phyloP scores from a whole-genome alignment of 2,329 filamentous ascomycete genomes.

The Scytalidium lignicola region DNA sequence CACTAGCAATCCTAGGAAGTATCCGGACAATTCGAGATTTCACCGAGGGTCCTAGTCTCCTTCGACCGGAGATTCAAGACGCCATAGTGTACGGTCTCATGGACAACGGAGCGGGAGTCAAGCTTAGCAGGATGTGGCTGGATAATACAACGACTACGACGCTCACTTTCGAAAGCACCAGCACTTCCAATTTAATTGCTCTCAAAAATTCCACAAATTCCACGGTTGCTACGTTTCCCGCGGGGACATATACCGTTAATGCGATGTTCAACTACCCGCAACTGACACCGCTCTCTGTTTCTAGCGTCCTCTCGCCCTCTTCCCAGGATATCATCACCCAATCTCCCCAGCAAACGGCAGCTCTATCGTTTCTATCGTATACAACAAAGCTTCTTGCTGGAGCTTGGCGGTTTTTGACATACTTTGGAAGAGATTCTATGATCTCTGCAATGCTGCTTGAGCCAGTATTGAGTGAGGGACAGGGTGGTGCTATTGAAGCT shows the following conservation, averaged over 20 bases:
- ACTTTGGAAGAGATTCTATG: constrained; percentile 62
- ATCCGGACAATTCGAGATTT: constrained; percentile 59
- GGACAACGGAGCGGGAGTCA: constrained; percentile 36
- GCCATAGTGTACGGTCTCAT: constrained; percentile 38
- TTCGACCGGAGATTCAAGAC: constrained; percentile 49
- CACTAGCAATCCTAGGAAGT: constrained; percentile 54
- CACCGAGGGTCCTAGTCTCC: constrained; percentile 49
- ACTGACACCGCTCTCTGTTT: constrained; percentile 45
- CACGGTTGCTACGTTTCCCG: constrained; percentile 35
- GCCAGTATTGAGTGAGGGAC: constrained; percentile 50
- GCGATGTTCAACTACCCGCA: constrained; percentile 60
- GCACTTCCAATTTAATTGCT: constrained; percentile 26
- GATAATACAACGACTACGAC: constrained; percentile 55
- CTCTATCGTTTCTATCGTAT: constrained; percentile 60
- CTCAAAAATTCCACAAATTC: constrained; percentile 33
- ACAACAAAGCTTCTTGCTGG: constrained; percentile 57
- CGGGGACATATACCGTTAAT: constrained; percentile 52
- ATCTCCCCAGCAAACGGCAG: constrained; percentile 41
- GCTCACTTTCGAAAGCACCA: constrained; percentile 40
- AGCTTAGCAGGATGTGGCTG: constrained; percentile 52
- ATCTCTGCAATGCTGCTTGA: constrained; percentile 54
- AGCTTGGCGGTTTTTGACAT: constrained; percentile 62
- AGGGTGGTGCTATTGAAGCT: constrained; percentile 53
- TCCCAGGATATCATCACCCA: constrained; percentile 41
- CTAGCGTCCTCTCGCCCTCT: constrained; percentile 43